Base-by-base conservation (phyloP, 805 yeast species). In the Hanseniaspora guilliermondii region DNA sequence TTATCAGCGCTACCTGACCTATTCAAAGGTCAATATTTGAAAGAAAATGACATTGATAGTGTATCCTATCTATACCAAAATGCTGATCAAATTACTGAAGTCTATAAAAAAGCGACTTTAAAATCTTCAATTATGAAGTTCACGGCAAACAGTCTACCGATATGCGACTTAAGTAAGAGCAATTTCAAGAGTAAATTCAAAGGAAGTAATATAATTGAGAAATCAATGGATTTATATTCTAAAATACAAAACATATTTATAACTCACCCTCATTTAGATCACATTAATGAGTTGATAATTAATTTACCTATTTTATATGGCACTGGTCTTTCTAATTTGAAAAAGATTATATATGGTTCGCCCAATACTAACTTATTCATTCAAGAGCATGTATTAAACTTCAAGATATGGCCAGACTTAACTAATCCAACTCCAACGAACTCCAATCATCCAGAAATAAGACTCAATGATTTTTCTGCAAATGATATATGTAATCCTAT, bases 261-360 rank as follows among this genome's bases (percentile, higher is more conserved):
- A 27, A 78, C 96, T 0, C 97, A 88, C 66, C 78, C 91, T 0
- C 97, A 88, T 66, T 63, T 88, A 50, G 97, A 88, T 65, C 97
- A 88, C 64, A 72, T 87, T 14, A 64, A 76, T 9, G 85, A 83
- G 0, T 63, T 88, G 47, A 78, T 82, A 0, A 68, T 88, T 52
- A 87, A 87, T 62, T 78, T 89, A 2, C 86, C 95, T 0, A 72
- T 61, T 7, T 56, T 59, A 4, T 66, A 50, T 42, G 61, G 17
- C 16, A n/a, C 25, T 6, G 38, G n/a, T 58, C 11, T 45, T 9
- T 47, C 57, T 19, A 52, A 58, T 12, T 58, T 62, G 6, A 65
- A 68, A 1, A 82, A 77, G 61, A 60, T 61, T 3, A 63, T 87
- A 4, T 76, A 72, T 58, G 95, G 87, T 0, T 66, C 80, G 2